phyloP scores from a whole-genome alignment of 2,329 filamentous ascomycete genomes.

The Emergomyces orientalis region DNA sequence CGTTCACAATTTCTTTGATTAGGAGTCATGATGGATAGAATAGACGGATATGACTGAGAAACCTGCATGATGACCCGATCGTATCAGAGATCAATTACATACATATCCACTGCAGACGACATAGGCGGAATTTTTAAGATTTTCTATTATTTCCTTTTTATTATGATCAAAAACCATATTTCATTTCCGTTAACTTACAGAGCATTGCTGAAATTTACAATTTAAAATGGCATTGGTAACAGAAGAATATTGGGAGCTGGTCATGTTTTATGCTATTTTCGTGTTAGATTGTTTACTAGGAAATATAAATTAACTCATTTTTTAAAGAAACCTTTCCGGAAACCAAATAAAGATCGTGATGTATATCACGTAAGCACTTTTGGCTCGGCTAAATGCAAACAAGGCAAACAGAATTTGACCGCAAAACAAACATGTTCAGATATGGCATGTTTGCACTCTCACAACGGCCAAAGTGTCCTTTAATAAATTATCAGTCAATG shows the following conservation, averaged over 20 bases:
- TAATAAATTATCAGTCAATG: background rate
- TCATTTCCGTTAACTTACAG: background rate
- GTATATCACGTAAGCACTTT: too few relatives aligned
- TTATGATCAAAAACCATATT: background rate
- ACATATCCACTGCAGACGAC: background rate
- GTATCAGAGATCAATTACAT: background rate
- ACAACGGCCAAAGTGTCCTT: conserved; percentile 19
- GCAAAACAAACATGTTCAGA: conserved; percentile 12
- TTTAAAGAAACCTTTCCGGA: background rate
- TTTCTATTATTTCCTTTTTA: background rate
- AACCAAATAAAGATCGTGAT: background rate
- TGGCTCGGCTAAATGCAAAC: background rate
- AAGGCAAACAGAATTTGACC: conserved; percentile 1
- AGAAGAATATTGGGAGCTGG: background rate
- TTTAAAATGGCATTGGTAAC: background rate
- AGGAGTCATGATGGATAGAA: background rate
- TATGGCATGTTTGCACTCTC: conserved; percentile 14
- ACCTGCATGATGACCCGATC: background rate
- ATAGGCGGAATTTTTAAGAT: background rate
- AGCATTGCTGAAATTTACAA: background rate
- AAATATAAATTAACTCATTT: background rate
- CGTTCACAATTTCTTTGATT: background rate
- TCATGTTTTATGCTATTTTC: background rate
- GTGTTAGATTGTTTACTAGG: background rate
- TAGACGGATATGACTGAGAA: background rate